Conservation (phyloP, 2,329 filamentous ascomycete species). For the Sporothrix sp. region DNA sequence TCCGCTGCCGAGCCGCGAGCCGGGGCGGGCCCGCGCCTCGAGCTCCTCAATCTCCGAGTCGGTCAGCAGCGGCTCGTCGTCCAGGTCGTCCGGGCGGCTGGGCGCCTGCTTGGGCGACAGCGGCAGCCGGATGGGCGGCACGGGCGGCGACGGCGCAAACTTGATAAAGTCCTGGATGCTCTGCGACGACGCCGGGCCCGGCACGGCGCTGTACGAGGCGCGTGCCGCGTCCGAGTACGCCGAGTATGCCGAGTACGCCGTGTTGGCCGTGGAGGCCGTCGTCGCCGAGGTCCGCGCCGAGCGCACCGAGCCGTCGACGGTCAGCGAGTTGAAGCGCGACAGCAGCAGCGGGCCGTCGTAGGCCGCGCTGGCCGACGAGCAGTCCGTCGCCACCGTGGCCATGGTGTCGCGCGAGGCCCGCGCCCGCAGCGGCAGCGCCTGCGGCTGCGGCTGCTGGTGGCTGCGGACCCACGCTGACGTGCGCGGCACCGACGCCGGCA, state of each 20-base stretch:
- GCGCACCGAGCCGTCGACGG: constrained; percentile 12
- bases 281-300: not conserved
- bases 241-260: not conserved
- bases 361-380: constrained; percentile 2
- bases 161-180: constrained; percentile 18
- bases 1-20: not conserved
- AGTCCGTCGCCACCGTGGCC: constrained; percentile 9
- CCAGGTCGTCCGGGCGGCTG: not conserved
- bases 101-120: constrained; percentile 5
- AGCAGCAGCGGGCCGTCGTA: constrained; percentile 10
- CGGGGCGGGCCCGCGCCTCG: not conserved
- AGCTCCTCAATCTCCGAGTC: constrained; percentile 6
- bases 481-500: constrained; percentile 10
- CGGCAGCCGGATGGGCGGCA: constrained; percentile 14
- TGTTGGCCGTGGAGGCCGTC: not conserved
- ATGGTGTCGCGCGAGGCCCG: constrained; percentile 14
- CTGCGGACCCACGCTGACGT: constrained; percentile 17
- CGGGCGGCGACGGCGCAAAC: constrained; percentile 14
- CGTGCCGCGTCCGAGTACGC: no score
- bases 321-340: constrained; percentile 18
- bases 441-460: constrained; percentile 6
- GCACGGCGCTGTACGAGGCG: constrained; percentile 14
- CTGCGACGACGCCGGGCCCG: constrained; percentile 11
- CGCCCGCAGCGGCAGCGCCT: not conserved
- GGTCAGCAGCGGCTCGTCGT: not conserved